Evolutionary conservation across 2,329 filamentous ascomycete species (phyloP), one percentile per base, ranked within the genome.

Genomic region (Capronia epimyces): DNA sequence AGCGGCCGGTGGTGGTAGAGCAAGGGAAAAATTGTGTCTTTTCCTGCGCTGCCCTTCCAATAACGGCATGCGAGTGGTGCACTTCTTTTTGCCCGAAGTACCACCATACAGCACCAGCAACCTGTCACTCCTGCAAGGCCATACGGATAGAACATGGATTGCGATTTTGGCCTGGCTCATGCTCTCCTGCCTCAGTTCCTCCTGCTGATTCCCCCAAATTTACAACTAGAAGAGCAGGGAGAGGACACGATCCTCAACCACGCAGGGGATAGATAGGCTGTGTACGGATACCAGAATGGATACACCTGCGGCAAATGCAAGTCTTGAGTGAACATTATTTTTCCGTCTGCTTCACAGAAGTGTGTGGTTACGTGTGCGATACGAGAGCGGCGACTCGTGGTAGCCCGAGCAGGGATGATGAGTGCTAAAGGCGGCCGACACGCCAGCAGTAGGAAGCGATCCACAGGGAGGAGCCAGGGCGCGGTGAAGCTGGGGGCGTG

Each of bases 401-500:
- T 20, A 37, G 15, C 34, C 16, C 21, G 21, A 25, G 9, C 37
- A 25, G 39, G 36, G 39, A 42, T 42, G 32, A 36, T 25, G 29
- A 18, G 18, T 37, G 34, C 34, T 37, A 18, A 37, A n/a, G 34
- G 21, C 24, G 39, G 39, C 20, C 21, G 18, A 42, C 39, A 24
- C 21, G 21, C 39, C 39, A 42, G 24, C 39, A 42, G 39, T 16
- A 27, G 20, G 4, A 24, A 42, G 9, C 6, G 39, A 25, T 42
- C 39, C 39, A 42, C 39, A 42, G 4, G n/a, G 12, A 8, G 15
- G 12, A 5, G 34, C n/a, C 34, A 37, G 34, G 34, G 6, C 34
- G 20, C 10, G 15, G 10, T 24, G 47, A 46, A 34, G 52, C 52
- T 43, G 47, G 40, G 31, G 36, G 39, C 29, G 34, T 41, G 22